Base-by-base conservation (phyloP, 2,329 filamentous ascomycete genomes). In the Trichoderma sp. region DNA sequence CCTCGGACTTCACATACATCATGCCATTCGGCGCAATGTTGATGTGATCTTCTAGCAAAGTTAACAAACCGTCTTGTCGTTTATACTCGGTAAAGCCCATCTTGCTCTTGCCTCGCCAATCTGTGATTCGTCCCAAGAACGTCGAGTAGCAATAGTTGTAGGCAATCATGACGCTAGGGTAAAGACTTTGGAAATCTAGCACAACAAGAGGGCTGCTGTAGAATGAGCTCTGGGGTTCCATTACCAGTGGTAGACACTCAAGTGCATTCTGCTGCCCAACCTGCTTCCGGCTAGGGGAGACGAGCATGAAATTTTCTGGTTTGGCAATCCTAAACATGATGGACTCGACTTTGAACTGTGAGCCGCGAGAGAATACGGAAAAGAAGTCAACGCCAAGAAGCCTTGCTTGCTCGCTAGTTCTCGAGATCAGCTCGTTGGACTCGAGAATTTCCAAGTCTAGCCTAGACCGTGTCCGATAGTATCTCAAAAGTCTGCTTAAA, bases 131-230 rank as follows among this genome's bases (percentile, higher is more conserved):
- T 0, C 96, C 96, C 0, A 98, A 84, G 74, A 94, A 99, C 0
- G 96, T 99, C 0, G 96, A 98, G 77, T 99, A 99, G 81, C 96
- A 99, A 77, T 97, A 96, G 76, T 99, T 99, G 82, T 99, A 98
- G 0, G 96, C 96, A 76, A 99, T 98, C 94, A 99, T 97, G 70
- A 98, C 90, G 79, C 94, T 97, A 0, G 96, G 96, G 73, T 99
- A 99, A 59, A 99, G 82, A 70, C 93, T 97, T 76, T 98, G 95
- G 72, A 99, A 99, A 79, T 99, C 96, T 7, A 99, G 84, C 0
- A 99, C 96, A 4, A 99, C 77, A 0, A 99, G 78, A 0, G 96
- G 96, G 71, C 92, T 96, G 68, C 84, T 93, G 79, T 99, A 99
- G 76, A 99, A 97, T 7, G 90, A 92, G 73, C 94, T 97, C 75